phyloP scores from a whole-genome alignment of 495 filamentous ascomycete species.

The Podospora bellae-mahoneyi region DNA sequence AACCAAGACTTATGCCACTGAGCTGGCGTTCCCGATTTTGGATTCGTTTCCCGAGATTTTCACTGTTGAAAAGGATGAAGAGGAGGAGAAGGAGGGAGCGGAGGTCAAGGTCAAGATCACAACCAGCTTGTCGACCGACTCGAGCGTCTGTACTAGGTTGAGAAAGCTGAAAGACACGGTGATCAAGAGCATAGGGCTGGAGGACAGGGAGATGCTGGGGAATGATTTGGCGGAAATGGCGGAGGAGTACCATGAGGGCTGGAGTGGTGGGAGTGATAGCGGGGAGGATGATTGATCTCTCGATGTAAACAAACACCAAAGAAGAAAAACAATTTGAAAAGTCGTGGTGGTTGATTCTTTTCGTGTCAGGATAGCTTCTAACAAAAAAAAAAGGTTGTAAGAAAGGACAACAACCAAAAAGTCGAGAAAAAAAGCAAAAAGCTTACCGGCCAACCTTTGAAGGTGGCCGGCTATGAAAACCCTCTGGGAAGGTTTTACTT shows the following conservation, averaged over 20 bases:
- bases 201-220: slow-evolving; percentile 75
- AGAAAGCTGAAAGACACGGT: slow-evolving; percentile 62
- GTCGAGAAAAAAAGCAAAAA: no score
- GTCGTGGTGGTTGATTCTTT: no score
- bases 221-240: slow-evolving; percentile 83
- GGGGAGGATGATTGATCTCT: slow-evolving; percentile 61
- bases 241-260: slow-evolving; percentile 86
- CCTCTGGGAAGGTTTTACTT: no score
- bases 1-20: slow-evolving; percentile 23
- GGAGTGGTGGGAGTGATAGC: slow-evolving; percentile 78
- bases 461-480: no score
- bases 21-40: slow-evolving; percentile 69
- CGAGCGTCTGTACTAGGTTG: slow-evolving; percentile 64
- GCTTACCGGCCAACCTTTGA: no score
- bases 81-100: not conserved
- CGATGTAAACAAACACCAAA: no score
- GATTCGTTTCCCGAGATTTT: slow-evolving; percentile 78
- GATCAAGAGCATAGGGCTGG: slow-evolving; percentile 55
- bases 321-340: no score
- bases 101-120: slow-evolving; percentile 50
- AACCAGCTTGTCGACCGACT: slow-evolving; percentile 68
- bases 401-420: no score
- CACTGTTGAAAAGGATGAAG: slow-evolving; percentile 17
- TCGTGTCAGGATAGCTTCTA: no score
- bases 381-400: no score